A percentile compares a stretch with the other conserved stretches of the same genome.
These are phyloP conservation scores for Lentinula novae-zelandiae DNA, from an alignment of 1,284 basidiomycete genomes.

Conservation along the genomic window DNA sequence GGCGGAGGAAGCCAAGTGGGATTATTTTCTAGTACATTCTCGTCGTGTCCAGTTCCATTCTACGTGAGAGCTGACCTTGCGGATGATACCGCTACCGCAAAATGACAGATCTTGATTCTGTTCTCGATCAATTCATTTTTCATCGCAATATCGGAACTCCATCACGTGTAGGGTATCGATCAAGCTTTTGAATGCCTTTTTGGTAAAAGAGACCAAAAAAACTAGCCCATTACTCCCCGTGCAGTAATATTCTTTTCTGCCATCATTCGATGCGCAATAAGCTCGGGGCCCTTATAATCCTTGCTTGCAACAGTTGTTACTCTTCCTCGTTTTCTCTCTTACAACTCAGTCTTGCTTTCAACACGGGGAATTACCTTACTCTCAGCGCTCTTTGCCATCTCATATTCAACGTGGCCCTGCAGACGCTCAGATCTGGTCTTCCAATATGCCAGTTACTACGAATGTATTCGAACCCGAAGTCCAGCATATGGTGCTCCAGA, in stretches of 20 bases:
- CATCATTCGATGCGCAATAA: not conserved
- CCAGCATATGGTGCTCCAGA: conserved; percentile 51
- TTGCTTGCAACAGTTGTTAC: not conserved
- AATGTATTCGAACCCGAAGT: conserved; percentile 29
- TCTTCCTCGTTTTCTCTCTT: conserved; percentile 4
- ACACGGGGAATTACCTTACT: not conserved
- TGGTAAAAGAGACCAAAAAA: not conserved
- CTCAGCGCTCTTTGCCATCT: conserved; percentile 4
- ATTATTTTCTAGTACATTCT: not conserved
- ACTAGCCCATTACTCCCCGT: not conserved
- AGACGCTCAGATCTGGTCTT: conserved; percentile 13
- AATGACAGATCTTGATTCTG: not conserved
- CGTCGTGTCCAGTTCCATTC: not conserved
- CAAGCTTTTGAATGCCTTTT: conserved; percentile 1
- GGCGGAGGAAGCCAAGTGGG: not conserved
- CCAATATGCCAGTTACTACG: conserved; percentile 9
- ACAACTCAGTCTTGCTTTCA: not conserved
- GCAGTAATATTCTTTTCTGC: not conserved
- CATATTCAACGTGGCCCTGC: conserved; percentile 19
- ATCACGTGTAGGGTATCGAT: conserved; percentile 9
- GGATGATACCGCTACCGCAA: not conserved
- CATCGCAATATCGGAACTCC: not conserved
- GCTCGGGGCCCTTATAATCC: not conserved
- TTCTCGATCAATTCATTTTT: not conserved
- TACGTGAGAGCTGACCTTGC: not conserved